These are phyloP conservation scores for Lachnellula hyalina DNA, from an alignment of 2,329 filamentous ascomycete species.

Conservation along the genomic window DNA sequence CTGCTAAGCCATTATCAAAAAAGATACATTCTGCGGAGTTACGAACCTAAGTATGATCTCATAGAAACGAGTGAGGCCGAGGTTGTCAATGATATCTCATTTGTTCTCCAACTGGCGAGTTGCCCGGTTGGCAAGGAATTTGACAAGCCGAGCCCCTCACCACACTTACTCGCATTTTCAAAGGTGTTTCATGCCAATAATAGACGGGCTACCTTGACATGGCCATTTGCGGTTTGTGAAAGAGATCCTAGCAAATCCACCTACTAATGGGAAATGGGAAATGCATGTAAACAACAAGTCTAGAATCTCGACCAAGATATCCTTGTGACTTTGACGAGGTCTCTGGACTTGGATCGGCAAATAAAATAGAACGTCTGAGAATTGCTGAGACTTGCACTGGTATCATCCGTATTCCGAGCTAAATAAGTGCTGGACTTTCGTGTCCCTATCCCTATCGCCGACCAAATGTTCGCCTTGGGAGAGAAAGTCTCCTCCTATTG, in stretches of 20 bases:
- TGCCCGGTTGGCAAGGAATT: background rate
- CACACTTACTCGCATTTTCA: background rate
- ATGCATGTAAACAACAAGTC: background rate
- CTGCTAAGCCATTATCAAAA: constrained; percentile 10
- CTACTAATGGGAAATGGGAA: background rate
- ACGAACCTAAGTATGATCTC: background rate
- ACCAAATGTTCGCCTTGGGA: background rate
- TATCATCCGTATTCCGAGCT: constrained; percentile 8
- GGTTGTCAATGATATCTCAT: background rate
- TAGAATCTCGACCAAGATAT: background rate
- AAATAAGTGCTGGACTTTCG: background rate
- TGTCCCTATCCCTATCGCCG: background rate
- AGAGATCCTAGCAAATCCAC: background rate
- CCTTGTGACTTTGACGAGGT: too few species aligned
- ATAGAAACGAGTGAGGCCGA: background rate
- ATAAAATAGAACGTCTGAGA: background rate
- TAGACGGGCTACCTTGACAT: background rate
- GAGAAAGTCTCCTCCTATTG: constrained; percentile 3
- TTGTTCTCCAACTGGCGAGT: background rate
- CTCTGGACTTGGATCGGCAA: background rate
- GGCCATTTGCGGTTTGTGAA: too few species aligned
- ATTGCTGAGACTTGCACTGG: background rate
- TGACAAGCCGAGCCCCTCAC: background rate
- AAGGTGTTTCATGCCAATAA: background rate
- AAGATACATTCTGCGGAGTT: background rate